A percentile compares a stretch with the other conserved stretches of the same genome.
Evolutionary conservation across 495 filamentous ascomycete genomes (phyloP).

Genomic region (Letharia columbiana): DNA sequence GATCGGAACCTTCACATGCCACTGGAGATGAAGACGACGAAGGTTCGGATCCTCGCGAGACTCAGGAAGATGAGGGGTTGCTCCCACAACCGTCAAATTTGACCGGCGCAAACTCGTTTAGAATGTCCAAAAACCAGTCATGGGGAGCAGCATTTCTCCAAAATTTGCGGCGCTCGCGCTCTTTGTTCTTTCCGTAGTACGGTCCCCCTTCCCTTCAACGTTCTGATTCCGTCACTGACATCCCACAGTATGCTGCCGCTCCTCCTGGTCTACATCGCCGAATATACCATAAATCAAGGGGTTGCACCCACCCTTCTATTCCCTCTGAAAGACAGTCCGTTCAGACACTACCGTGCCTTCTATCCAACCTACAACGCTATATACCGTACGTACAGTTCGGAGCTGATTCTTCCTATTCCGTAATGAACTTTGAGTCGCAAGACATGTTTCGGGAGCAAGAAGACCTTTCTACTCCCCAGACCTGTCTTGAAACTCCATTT

Average conservation of each 20-base stretch:
- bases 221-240: not conserved
- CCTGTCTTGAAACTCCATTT: no score
- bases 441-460: no score
- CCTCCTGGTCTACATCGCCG: constrained; percentile 83
- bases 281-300: constrained; percentile 95
- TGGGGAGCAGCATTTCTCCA: constrained; percentile 35
- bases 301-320: constrained; percentile 85
- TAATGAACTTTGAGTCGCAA: no score
- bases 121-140: not conserved
- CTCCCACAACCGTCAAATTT: constrained; percentile 7
- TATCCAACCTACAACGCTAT: constrained; percentile 37
- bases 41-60: not conserved
- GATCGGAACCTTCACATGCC: not conserved
- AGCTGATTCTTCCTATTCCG: no score
- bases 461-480: no score
- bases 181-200: constrained; percentile 61
- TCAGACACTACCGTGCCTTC: constrained; percentile 61
- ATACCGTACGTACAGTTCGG: constrained; percentile 43
- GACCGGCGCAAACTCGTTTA: not conserved
- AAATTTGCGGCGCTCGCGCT: constrained; percentile 45
- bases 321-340: constrained; percentile 64
- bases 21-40: constrained; percentile 5
- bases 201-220: constrained; percentile 19
- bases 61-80: constrained; percentile 17
- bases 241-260: constrained; percentile 72